Base-by-base conservation (phyloP, 176 grass and related monocot species). In the Oryza coarctata region DNA sequence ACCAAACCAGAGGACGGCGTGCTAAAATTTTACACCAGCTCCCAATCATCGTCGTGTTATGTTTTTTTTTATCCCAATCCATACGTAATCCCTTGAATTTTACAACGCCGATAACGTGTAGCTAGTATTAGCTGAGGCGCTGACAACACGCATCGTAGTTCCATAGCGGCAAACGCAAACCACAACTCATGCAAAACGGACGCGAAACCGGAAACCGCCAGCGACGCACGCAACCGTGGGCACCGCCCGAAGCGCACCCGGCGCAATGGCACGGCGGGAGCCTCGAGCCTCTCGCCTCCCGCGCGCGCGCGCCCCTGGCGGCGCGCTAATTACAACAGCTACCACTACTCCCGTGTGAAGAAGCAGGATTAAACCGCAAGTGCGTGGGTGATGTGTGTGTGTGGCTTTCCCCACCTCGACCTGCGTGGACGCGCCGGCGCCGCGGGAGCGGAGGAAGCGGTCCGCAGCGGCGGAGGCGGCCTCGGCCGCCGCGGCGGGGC, bases 371-470 rank as follows among this genome's bases (percentile, higher is more conserved):
- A 60, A 60, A 60, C 55, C 55, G 22, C 49, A 22, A 8, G 49
- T 6, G 49, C 18, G 18, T 2, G 6, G 15, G 41, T 3, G 12
- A 1, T 2, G 0, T 14, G 14, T 17, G 49, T 7, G 18, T 52
- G 49, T 22, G 49, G 49, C 6, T 52, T 52, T 52, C 49, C 86
- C 63, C 77, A 99, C 96, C 96, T 95, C 93, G 93, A 99, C 87
- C 96, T 95, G 93, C 70, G 91, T 90, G 82, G 87, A 92, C 20
- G 91, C 85, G 33, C 78, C 90, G 12, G 88, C 85, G 58, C 87
- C 89, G 15, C 87, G 89, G 72, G 91, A 95, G 80, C 88, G 92
- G 83, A 93, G 85, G 76, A 94, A 99, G 91, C 86, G 86, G 34
- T 90, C 89, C 60, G 82, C 85, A 45, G 87, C 90, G 74, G 90